Conservation (phyloP, 768 basidiomycete species). For the Lanmaoa rubissima region DNA sequence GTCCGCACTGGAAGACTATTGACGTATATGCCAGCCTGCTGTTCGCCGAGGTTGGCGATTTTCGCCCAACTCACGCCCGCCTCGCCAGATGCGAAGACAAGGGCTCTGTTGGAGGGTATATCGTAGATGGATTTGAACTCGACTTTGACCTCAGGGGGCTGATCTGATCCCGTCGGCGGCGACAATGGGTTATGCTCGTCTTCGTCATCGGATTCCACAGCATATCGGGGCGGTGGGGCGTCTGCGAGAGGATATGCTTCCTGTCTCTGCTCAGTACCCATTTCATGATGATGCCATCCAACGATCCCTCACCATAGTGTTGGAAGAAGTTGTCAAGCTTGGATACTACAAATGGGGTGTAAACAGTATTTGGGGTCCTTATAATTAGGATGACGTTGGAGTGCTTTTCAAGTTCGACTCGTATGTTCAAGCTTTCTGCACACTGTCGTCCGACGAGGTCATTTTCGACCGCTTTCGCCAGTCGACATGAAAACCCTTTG, state of each 20-base stretch:
- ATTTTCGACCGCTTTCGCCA: slow-evolving; percentile 15
- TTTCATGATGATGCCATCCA: background rate
- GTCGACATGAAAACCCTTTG: slow-evolving; percentile 55
- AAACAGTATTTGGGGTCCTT: slow-evolving; percentile 8
- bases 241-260: slow-evolving; percentile 58
- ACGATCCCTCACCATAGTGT: slow-evolving; percentile 14
- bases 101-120: slow-evolving; percentile 22
- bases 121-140: slow-evolving; percentile 38
- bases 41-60: slow-evolving; percentile 52
- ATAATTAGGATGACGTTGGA: background rate
- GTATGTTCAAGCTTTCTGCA: slow-evolving; percentile 13
- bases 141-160: slow-evolving; percentile 27
- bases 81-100: slow-evolving; percentile 48
- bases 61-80: slow-evolving; percentile 50
- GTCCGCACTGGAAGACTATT: slow-evolving; percentile 44
- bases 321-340: background rate
- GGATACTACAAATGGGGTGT: background rate
- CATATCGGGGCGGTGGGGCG: slow-evolving; percentile 55
- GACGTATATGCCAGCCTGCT: slow-evolving; percentile 44
- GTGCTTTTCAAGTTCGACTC: background rate
- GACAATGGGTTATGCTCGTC: slow-evolving; percentile 53
- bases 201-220: slow-evolving; percentile 68
- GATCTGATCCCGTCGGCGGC: slow-evolving; percentile 5
- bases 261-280: slow-evolving; percentile 28
- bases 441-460: slow-evolving; percentile 8